These are phyloP conservation scores for Apiotrichum akiyoshidainum DNA, from an alignment of 1,284 basidiomycete species.

Conservation along the genomic window DNA sequence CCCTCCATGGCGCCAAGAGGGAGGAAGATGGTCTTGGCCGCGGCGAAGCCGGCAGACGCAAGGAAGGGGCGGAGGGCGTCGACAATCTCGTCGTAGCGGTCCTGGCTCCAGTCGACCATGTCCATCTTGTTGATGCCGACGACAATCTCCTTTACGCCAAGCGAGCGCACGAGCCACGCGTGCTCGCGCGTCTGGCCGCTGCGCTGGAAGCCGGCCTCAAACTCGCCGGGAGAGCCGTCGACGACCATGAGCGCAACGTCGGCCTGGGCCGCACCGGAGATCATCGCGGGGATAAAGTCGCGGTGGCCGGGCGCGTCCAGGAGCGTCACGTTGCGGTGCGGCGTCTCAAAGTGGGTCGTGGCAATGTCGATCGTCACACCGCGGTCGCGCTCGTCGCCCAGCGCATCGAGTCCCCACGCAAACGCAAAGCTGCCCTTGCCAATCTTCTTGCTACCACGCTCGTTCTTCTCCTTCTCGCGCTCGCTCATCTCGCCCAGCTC, in stretches of 20 bases:
- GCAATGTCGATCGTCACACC: constrained; percentile 99
- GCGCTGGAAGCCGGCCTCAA: constrained; percentile 90
- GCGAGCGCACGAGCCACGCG: constrained; percentile 81
- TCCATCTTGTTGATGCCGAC: constrained; percentile 96
- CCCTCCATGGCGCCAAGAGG: constrained; percentile 89
- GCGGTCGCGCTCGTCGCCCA: constrained; percentile 85
- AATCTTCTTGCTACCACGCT: constrained; percentile 81
- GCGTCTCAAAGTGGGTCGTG: constrained; percentile 72
- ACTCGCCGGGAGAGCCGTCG: constrained; percentile 84
- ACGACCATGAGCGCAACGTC: constrained; percentile 95
- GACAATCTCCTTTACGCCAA: constrained; percentile 90
- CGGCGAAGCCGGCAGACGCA: constrained; percentile 76
- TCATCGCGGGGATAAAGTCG: constrained; percentile 99
- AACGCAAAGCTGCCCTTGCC: constrained; percentile 96
- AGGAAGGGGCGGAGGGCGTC: constrained; percentile 75
- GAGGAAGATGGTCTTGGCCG: constrained; percentile 74
- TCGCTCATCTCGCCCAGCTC: constrained; percentile 86
- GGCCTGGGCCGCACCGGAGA: constrained; percentile 93
- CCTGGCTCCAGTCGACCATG: constrained; percentile 74
- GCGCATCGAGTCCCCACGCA: constrained; percentile 95
- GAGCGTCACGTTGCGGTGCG: constrained; percentile 77
- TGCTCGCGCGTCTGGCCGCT: constrained; percentile 98
- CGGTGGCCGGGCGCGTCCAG: constrained; percentile 95
- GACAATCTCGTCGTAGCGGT: constrained; percentile 82
- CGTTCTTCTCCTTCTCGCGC: constrained; percentile 77